Evolutionary conservation across 768 basidiomycete genomes (phyloP).

Genomic region (Chalciporus sphaerocephalus): DNA sequence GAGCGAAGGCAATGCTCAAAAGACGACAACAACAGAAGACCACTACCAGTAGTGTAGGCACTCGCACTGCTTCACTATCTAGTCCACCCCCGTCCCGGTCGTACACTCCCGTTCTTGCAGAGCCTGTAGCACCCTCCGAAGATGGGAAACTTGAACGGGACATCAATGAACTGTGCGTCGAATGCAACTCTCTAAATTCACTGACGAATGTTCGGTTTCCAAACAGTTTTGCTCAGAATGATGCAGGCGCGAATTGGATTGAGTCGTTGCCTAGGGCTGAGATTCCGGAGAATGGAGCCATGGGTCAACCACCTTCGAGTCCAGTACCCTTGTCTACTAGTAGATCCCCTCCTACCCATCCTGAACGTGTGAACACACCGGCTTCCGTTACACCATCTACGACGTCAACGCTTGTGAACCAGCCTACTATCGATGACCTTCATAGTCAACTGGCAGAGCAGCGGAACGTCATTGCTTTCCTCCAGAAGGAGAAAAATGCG

Average conservation of each 20-base stretch:
- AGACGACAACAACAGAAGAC: slow-evolving; percentile 75
- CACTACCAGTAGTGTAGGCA: slow-evolving; percentile 29
- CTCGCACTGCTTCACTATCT: slow-evolving; percentile 31
- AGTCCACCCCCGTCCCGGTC: slow-evolving; percentile 47
- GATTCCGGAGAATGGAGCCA: slow-evolving; percentile 25
- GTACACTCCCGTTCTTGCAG: slow-evolving; percentile 49
- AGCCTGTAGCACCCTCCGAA: slow-evolving; percentile 31
- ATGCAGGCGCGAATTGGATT: slow-evolving; percentile 51
- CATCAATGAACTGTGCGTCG: slow-evolving; percentile 62
- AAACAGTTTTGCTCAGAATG: slow-evolving; percentile 43
- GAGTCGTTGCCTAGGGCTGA: slow-evolving; percentile 50
- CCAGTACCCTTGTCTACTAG: slow-evolving; percentile 12
- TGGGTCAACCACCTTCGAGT: slow-evolving; percentile 33
- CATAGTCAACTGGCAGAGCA: slow-evolving; percentile 18
- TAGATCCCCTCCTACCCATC: slow-evolving; percentile 15
- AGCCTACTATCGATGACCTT: slow-evolving; percentile 10
- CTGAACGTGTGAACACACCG: slow-evolving; percentile 8
- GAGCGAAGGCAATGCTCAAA: slow-evolving; percentile 82
- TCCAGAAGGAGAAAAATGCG: slow-evolving; percentile 26
- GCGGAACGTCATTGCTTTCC: slow-evolving; percentile 12
- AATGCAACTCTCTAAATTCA: slow-evolving; percentile 3
- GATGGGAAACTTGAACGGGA: slow-evolving; percentile 44
- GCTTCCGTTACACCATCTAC: slow-evolving; percentile 4
- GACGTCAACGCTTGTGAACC: background rate
- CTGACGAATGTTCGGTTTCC: slow-evolving; percentile 17